Evolutionary conservation across 352 stramenopile species (phyloP).

Genomic region (Phytophthora citrophthora): DNA sequence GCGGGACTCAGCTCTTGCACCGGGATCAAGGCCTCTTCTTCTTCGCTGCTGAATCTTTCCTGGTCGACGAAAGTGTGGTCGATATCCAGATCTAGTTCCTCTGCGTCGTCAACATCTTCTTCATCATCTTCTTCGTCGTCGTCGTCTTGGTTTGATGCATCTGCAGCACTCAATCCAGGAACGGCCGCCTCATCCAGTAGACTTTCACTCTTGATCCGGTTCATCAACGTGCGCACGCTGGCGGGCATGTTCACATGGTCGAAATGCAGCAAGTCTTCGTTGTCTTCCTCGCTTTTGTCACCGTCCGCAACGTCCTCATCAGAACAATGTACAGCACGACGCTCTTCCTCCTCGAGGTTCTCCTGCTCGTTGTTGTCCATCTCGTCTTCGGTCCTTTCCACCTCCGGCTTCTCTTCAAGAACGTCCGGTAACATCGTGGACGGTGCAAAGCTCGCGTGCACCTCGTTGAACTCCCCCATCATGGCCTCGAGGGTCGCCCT

Average conservation of each 20-base stretch:
- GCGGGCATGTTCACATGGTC: conserved; percentile 42
- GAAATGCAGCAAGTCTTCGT: conserved; percentile 51
- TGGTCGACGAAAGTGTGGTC: conserved; percentile 12
- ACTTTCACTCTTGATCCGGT: conserved; percentile 56
- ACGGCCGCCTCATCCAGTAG: conserved; percentile 28
- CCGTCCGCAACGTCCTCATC: conserved; percentile 24
- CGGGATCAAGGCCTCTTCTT: conserved; percentile 12
- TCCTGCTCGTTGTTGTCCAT: conserved; percentile 45
- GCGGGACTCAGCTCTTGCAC: conserved; percentile 23
- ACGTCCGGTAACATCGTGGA: conserved; percentile 8
- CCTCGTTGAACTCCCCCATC: conserved; percentile 29
- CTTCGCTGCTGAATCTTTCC: conserved; percentile 16
- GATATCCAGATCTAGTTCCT: conserved; percentile 24
- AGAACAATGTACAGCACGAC: conserved; percentile 14
- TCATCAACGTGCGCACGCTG: conserved; percentile 61
- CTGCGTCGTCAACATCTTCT: conserved; percentile 18
- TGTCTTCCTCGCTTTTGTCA: conserved; percentile 19
- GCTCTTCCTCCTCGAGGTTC: conserved; percentile 43
- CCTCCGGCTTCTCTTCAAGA: conserved; percentile 27
- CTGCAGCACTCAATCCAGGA: conserved; percentile 6
- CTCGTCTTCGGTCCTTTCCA: conserved; percentile 22
- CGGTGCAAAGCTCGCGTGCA: conserved; percentile 42
- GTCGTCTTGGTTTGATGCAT: conserved; percentile 50
- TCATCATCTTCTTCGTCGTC: conserved; percentile 21
- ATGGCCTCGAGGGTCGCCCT: conserved; percentile 25